Evolutionary conservation across 495 filamentous ascomycete genomes (phyloP), one percentile per base, ranked within the genome.

Genomic region (Aspergillus saccharolyticus): DNA sequence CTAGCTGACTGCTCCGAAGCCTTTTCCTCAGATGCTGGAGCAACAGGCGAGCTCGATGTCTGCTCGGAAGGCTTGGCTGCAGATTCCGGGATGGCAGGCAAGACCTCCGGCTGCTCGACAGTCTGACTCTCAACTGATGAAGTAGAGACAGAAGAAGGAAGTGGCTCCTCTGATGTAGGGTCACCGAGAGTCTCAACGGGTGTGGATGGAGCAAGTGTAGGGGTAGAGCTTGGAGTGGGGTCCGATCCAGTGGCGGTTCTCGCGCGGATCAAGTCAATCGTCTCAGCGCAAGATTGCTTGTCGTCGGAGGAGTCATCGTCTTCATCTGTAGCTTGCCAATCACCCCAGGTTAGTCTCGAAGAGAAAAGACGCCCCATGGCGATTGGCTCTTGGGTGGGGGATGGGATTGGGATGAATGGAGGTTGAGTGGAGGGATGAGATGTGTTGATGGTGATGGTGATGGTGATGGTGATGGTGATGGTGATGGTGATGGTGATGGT

Each of bases 231-330:
- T 50, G 55, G 46, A 9, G 42, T 51, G 9, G 44, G 19, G 44
- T 49, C 48, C 4, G 28, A 24, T 14, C 59, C 52, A 42, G 45
- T 56, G 39, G 42, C 42, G 16, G 63, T 57, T 9, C 56, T 44
- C 46, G 53, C 53, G 42, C 59, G 56, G 22, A 61, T 42, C 18
- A 59, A 58, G 14, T 33, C 20, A 17, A 61, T 57, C 33, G 50
- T 53, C 44, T 59, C 53, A 14, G 46, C 6, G 16, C 55, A 58
- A 21, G 52, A 33, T 22, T 45, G 51, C 25, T 54, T 24, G 30
- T 58, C 20, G 12, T 55, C 42, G 14, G 39, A 2, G 21, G 21
- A 8, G 18, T 18, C 43, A 14, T 50, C 21, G 3, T 47, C 12
- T 42, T 48, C 10, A 21, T 22, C 33, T 48, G 39, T 42, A 39